These are phyloP conservation scores for Backusella mclennaniae DNA, from an alignment of 192 early-diverging fungal genomes.

Conservation along the genomic window DNA sequence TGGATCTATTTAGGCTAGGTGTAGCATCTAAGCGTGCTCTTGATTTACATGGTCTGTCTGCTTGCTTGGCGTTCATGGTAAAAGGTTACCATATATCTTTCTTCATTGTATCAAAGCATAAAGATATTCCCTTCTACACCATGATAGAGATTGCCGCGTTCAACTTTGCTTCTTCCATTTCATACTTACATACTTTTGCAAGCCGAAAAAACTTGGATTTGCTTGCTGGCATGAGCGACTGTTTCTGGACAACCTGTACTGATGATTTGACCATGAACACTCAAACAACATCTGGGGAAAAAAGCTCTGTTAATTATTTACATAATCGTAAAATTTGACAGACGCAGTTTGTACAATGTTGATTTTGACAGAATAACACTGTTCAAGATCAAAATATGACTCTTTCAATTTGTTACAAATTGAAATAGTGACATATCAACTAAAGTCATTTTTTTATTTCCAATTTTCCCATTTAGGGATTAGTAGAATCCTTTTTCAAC, in stretches of 20 bases:
- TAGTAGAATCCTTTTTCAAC: no score
- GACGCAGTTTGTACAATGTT: no score
- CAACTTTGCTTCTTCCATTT: constrained; percentile 5
- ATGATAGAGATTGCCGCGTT: constrained; percentile 8
- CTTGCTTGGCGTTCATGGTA: constrained; percentile 14
- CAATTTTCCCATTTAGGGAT: no score
- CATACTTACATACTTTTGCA: background rate
- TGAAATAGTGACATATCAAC: no score
- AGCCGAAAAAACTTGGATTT: background rate
- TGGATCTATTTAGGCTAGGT: background rate
- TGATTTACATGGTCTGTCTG: background rate
- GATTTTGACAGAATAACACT: no score
- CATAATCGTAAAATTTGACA: no score
- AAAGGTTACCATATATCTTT: background rate
- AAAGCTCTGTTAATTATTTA: no score
- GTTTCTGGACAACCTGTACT: background rate
- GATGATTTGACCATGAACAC: no score
- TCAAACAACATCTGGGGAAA: no score
- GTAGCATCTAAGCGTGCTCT: constrained; percentile 5
- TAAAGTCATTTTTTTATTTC: no score
- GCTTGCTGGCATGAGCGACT: background rate
- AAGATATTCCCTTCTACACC: background rate
- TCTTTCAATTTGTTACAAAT: no score
- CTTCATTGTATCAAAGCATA: constrained; percentile 6
- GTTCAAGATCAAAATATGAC: no score